Conservation (phyloP, 208 protist genomes). For the Trypanosoma brucei region DNA sequence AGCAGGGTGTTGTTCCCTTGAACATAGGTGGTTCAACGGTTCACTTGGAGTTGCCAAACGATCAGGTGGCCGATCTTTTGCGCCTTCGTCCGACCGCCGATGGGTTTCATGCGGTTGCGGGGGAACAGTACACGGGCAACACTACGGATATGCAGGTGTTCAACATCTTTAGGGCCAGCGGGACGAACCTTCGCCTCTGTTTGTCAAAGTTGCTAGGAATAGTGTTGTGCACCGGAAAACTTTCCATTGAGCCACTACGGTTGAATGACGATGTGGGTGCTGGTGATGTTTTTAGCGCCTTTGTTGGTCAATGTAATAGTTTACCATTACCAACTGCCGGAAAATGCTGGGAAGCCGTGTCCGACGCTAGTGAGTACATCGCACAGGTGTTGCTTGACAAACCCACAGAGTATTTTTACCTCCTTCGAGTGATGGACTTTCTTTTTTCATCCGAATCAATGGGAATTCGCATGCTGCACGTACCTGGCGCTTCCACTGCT, state of each 20-base stretch:
- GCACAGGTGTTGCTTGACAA: conserved; percentile 39
- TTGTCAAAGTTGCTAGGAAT: conserved; percentile 46
- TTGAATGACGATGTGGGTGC: conserved; percentile 26
- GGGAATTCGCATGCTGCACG: conserved; percentile 51
- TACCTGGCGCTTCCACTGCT: conserved; percentile 3
- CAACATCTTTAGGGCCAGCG: conserved; percentile 38
- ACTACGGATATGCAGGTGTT: conserved; percentile 23
- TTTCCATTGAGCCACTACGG: conserved; percentile 22
- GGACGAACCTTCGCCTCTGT: conserved; percentile 36
- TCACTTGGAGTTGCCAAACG: conserved; percentile 36
- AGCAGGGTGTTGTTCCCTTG: background rate
- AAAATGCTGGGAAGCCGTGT: conserved; percentile 51
- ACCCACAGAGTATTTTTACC: conserved; percentile 54
- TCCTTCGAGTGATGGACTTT: conserved; percentile 50
- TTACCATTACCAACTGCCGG: conserved; percentile 33
- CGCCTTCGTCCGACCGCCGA: background rate
- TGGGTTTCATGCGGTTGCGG: background rate
- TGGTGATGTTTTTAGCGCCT: conserved; percentile 45
- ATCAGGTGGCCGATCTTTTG: conserved; percentile 28
- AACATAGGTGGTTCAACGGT: background rate
- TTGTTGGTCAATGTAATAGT: conserved; percentile 46
- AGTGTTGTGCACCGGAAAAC: conserved; percentile 37
- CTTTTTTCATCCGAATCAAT: conserved; percentile 42
- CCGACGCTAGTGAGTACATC: conserved; percentile 41
- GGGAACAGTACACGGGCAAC: conserved; percentile 2